Conservation (phyloP, 1,284 basidiomycete species). For the Ceratobasidium sp. region DNA sequence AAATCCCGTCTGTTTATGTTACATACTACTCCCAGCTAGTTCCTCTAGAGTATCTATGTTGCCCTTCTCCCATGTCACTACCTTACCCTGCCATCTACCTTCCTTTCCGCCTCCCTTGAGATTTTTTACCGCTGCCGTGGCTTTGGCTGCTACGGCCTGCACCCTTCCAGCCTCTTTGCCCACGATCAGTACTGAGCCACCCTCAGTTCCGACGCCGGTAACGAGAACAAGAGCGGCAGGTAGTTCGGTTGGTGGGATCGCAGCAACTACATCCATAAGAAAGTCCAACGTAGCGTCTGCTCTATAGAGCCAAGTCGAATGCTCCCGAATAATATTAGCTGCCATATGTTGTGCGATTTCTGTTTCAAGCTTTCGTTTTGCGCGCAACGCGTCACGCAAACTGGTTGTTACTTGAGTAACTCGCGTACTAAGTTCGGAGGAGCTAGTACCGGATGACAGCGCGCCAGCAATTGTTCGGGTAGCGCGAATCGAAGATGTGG, state of each 20-base stretch:
- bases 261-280: constrained; percentile 37
- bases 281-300: constrained; percentile 41
- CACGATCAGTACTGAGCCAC: constrained; percentile 43
- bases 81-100: constrained; percentile 44
- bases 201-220: constrained; percentile 20
- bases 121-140: background rate
- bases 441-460: constrained; percentile 23
- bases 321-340: background rate
- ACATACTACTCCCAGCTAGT: background rate
- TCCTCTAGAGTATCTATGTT: constrained; percentile 21
- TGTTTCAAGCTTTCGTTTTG: constrained; percentile 44
- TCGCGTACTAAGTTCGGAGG: constrained; percentile 22
- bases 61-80: constrained; percentile 26
- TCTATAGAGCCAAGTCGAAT: constrained; percentile 21
- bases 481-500: constrained; percentile 21
- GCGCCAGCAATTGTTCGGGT: constrained; percentile 26
- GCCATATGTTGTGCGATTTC: constrained; percentile 37
- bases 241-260: constrained; percentile 11
- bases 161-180: constrained; percentile 14
- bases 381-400: constrained; percentile 37
- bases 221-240: constrained; percentile 30
- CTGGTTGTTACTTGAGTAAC: constrained; percentile 32
- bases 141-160: constrained; percentile 10
- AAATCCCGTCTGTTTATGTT: background rate
- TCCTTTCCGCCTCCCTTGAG: constrained; percentile 45